Conservation (phyloP, 176 grass and related monocot species). For the Triticum turgidum region DNA sequence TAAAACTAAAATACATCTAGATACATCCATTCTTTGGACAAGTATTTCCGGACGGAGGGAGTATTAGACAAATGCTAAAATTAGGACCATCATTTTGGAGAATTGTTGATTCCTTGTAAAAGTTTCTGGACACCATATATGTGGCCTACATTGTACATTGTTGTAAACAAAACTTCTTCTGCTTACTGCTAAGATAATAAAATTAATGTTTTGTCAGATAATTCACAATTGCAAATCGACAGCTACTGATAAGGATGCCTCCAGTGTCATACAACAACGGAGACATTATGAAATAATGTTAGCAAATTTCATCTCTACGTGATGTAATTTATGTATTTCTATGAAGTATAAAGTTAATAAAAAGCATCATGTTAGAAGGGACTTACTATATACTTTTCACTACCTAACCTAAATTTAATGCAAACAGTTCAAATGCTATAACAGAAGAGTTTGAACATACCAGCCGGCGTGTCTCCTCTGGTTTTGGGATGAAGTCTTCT, state of each 20-base stretch:
- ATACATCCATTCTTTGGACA: too few relatives aligned
- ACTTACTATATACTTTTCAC: background rate
- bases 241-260: conserved; percentile 1
- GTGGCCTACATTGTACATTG: background rate
- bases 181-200: background rate
- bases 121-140: background rate
- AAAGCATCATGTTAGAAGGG: background rate
- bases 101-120: background rate
- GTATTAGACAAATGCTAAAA: background rate
- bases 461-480: conserved; percentile 82
- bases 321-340: background rate
- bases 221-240: background rate
- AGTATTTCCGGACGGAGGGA: too few relatives aligned
- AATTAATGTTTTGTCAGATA: background rate
- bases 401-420: background rate
- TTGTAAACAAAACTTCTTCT: background rate
- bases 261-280: background rate
- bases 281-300: background rate
- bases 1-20: too few relatives aligned
- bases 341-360: background rate
- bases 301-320: background rate
- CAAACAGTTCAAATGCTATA: conserved; percentile 1
- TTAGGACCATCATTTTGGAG: background rate
- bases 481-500: conserved; percentile 96
- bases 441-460: conserved; percentile 44